These are phyloP conservation scores for Rubroboletus pulcherrimus DNA, from an alignment of 768 basidiomycete genomes.

Conservation along the genomic window DNA sequence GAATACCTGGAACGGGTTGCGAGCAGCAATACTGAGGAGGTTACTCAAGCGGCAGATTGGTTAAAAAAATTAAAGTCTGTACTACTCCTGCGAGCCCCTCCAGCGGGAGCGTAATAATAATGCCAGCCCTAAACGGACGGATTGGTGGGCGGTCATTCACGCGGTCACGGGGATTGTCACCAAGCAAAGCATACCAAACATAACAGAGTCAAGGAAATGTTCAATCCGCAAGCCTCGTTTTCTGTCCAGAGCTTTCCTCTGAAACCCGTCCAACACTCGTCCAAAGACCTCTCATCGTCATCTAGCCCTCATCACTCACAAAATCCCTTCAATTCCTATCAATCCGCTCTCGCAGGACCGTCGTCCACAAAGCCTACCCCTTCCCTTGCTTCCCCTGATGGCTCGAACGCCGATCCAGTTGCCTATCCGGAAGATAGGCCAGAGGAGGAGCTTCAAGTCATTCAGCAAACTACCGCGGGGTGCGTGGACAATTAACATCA, in stretches of 20 bases:
- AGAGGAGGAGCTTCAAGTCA: conserved; percentile 50
- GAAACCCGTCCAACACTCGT: conserved; percentile 10
- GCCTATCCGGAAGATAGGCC: conserved; percentile 37
- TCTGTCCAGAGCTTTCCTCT: conserved; percentile 28
- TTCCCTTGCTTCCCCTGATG: conserved; percentile 11
- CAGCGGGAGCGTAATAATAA: not conserved
- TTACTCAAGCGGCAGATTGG: conserved; percentile 66
- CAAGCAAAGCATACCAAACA: conserved; percentile 39
- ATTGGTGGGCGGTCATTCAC: conserved; percentile 23
- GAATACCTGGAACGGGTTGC: conserved; percentile 73
- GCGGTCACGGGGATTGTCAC: conserved; percentile 36
- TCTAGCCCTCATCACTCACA: conserved; percentile 2
- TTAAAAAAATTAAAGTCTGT: conserved; percentile 53
- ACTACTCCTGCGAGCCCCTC: conserved; percentile 20
- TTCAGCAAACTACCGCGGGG: conserved; percentile 48
- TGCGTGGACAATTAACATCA: conserved; percentile 24
- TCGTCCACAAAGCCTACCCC: conserved; percentile 16
- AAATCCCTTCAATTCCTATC: conserved; percentile 1
- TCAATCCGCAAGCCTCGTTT: conserved; percentile 26
- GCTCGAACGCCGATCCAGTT: conserved; percentile 24
- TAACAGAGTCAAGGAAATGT: conserved; percentile 34
- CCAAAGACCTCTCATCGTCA: not conserved
- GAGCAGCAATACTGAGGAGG: conserved; percentile 78
- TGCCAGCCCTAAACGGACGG: conserved; percentile 32
- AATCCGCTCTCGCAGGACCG: conserved; percentile 24